Conservation (phyloP, 768 basidiomycete species). For the Suillus clintonianus region DNA sequence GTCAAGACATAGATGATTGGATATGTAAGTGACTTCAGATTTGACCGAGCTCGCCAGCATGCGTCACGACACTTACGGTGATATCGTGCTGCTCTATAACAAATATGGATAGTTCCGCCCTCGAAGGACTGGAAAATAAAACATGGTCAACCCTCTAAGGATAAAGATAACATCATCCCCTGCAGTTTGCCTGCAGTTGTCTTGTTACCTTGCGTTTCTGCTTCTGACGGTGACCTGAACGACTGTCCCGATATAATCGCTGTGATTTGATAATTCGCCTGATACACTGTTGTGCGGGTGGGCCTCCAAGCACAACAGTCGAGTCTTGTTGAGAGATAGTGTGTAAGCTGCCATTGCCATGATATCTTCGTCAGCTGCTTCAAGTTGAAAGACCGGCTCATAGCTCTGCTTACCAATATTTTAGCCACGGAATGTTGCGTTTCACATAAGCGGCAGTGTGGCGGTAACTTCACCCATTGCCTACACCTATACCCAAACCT, state of each 20-base stretch:
- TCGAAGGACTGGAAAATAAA: not conserved
- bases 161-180: not conserved
- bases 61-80: not conserved
- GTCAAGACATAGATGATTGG: no score
- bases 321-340: conserved; percentile 2
- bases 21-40: not conserved
- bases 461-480: no score
- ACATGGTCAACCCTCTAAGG: not conserved
- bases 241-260: not conserved
- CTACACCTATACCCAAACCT: no score
- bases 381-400: no score
- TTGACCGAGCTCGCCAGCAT: not conserved
- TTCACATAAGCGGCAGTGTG: no score
- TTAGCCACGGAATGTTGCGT: no score
- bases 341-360: not conserved
- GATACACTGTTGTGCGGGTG: not conserved
- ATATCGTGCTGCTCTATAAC: conserved; percentile 1
- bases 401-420: no score
- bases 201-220: not conserved
- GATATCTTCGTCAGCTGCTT: not conserved
- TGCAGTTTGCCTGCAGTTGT: not conserved
- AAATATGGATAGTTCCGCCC: not conserved
- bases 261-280: not conserved
- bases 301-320: not conserved
- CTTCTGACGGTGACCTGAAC: conserved; percentile 1